Conservation (phyloP, 441 rosid species). For the Erysimum pusillum region DNA sequence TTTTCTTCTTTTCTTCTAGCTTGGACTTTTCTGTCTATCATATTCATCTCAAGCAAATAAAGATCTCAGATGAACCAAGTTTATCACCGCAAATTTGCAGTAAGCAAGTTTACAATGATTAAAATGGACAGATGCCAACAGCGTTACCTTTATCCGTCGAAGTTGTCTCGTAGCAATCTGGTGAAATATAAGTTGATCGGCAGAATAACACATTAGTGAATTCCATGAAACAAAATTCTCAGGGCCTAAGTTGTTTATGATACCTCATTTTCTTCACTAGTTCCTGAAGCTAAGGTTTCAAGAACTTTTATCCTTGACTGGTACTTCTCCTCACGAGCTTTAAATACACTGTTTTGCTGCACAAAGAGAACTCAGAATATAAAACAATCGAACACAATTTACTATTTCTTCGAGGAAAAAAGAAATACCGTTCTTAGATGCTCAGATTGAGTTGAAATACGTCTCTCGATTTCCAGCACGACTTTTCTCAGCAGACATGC, state of each 20-base stretch:
- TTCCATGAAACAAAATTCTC: conserved; percentile 12
- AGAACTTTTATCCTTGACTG: conserved; percentile 77
- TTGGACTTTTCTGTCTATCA: conserved; percentile 64
- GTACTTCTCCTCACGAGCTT: conserved; percentile 73
- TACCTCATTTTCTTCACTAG: conserved; percentile 77
- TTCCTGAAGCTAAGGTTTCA: conserved; percentile 85
- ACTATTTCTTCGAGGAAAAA: background rate
- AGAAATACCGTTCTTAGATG: conserved; percentile 81
- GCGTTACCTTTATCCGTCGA: conserved; percentile 66
- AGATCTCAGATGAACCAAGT: conserved; percentile 12
- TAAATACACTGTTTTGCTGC: conserved; percentile 83
- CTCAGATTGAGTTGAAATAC: conserved; percentile 93
- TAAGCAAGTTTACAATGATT: conserved; percentile 3
- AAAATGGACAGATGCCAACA: conserved; percentile 12
- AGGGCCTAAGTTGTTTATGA: conserved; percentile 35
- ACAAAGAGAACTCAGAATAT: conserved; percentile 24
- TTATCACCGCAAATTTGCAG: background rate
- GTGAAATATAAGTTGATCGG: conserved; percentile 36
- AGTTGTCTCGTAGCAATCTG: conserved; percentile 62
- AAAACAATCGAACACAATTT: background rate
- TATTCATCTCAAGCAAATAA: conserved; percentile 40
- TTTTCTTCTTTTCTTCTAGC: conserved; percentile 61
- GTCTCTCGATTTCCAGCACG: conserved; percentile 93
- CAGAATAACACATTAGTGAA: conserved; percentile 17
- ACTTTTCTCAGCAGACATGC: conserved; percentile 79